phyloP scores from a whole-genome alignment of 805 yeast species.

The Pichia sporocuriosa region DNA sequence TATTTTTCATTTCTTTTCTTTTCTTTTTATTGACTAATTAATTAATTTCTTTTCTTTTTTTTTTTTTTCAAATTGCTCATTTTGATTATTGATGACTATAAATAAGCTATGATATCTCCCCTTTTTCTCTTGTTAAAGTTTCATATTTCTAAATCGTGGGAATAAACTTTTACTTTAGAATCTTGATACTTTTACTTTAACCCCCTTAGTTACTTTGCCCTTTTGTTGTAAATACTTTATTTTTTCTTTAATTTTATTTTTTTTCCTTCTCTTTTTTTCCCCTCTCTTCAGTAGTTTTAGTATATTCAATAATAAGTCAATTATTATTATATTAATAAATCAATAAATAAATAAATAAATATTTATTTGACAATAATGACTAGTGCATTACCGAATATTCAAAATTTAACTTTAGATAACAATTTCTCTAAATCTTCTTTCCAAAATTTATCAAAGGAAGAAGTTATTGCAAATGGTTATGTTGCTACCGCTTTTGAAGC shows the following conservation, averaged over 20 bases:
- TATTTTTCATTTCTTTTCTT: too few relatives aligned
- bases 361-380: not conserved
- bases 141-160: too few relatives aligned
- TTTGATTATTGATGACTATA: too few relatives aligned
- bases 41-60: too few relatives aligned
- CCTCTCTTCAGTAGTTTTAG: not conserved
- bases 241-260: not conserved
- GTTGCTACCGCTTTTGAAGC: slow-evolving; percentile 70
- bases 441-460: slow-evolving; percentile 27
- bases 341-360: not conserved
- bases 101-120: too few relatives aligned
- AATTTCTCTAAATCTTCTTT: slow-evolving; percentile 32
- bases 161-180: too few relatives aligned
- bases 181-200: not conserved
- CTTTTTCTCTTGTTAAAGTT: not conserved
- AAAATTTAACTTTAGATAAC: slow-evolving; percentile 28
- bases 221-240: not conserved
- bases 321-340: too few relatives aligned
- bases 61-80: too few relatives aligned
- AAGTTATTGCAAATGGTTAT: slow-evolving; percentile 47
- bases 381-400: slow-evolving; percentile 10
- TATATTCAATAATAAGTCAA: not conserved
- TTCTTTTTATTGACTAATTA: too few relatives aligned
- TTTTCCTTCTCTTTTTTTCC: not conserved
- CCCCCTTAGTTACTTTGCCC: not conserved